Conservation (phyloP, 805 yeast species). For the Nakazawaea populi region DNA sequence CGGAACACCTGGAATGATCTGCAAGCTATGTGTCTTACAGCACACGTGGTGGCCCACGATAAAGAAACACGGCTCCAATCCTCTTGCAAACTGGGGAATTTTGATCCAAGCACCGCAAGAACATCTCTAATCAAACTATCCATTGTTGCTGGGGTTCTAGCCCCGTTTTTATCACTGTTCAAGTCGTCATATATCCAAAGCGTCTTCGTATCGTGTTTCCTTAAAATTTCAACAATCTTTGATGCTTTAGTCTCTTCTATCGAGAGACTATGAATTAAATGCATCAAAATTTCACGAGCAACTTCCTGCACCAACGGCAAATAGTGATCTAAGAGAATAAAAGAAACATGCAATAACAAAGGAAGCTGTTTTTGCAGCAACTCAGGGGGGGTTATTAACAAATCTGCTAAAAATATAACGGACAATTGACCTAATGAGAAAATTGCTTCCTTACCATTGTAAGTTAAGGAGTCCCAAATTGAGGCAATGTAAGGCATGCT, state of each 20-base stretch:
- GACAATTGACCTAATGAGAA: conserved; percentile 88
- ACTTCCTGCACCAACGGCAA: conserved; percentile 77
- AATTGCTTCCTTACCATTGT: conserved; percentile 60
- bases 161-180: conserved; percentile 68
- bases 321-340: conserved; percentile 85
- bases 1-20: conserved; percentile 92
- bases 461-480: conserved; percentile 49
- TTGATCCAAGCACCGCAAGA: conserved; percentile 46
- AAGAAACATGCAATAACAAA: conserved; percentile 67
- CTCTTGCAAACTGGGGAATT: conserved; percentile 50
- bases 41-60: conserved; percentile 95
- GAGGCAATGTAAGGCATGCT: conserved; percentile 75
- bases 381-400: conserved; percentile 63
- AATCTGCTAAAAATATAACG: conserved; percentile 76
- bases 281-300: conserved; percentile 69
- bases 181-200: conserved; percentile 89
- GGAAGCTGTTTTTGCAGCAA: conserved; percentile 58
- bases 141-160: conserved; percentile 83
- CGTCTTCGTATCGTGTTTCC: conserved; percentile 44
- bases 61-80: conserved; percentile 85
- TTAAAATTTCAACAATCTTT: conserved; percentile 50
- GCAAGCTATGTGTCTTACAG: conserved; percentile 95
- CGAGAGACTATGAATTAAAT: conserved; percentile 60
- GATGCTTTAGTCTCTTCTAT: conserved; percentile 48
- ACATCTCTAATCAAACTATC: conserved; percentile 63